Conservation (phyloP, 139 green algal species). For the Coelastrella sp. region DNA sequence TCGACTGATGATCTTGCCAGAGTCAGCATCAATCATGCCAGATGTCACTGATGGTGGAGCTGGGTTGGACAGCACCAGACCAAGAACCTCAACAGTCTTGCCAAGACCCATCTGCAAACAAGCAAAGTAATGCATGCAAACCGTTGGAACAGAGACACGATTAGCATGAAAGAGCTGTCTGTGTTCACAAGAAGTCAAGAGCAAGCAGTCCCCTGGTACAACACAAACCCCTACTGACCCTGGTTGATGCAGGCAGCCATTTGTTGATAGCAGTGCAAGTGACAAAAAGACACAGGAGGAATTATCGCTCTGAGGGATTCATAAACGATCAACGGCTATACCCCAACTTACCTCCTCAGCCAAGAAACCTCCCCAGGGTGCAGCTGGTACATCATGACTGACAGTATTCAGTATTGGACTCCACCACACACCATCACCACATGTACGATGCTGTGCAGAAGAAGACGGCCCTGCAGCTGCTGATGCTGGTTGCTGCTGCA, state of each 20-base stretch:
- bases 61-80: constrained; percentile 72
- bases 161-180: background rate
- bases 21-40: constrained; percentile 1
- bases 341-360: constrained; percentile 38
- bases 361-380: constrained; percentile 65
- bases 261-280: no score
- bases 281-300: no score
- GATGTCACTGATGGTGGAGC: constrained; percentile 30
- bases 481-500: constrained; percentile 20
- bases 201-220: no score
- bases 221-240: no score
- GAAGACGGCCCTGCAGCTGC: background rate
- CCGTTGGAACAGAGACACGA: background rate
- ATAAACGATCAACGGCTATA: background rate
- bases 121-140: background rate
- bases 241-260: no score
- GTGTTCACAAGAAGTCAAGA: no score
- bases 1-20: constrained; percentile 18
- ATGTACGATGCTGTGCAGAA: background rate
- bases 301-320: no score
- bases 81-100: constrained; percentile 79
- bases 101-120: constrained; percentile 69
- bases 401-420: constrained; percentile 57
- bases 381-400: constrained; percentile 49
- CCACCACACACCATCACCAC: constrained; percentile 54